Evolutionary conservation across 352 stramenopile genomes (phyloP), one percentile per base, ranked within the genome.

Genomic region (Phytophthora brassicae): DNA sequence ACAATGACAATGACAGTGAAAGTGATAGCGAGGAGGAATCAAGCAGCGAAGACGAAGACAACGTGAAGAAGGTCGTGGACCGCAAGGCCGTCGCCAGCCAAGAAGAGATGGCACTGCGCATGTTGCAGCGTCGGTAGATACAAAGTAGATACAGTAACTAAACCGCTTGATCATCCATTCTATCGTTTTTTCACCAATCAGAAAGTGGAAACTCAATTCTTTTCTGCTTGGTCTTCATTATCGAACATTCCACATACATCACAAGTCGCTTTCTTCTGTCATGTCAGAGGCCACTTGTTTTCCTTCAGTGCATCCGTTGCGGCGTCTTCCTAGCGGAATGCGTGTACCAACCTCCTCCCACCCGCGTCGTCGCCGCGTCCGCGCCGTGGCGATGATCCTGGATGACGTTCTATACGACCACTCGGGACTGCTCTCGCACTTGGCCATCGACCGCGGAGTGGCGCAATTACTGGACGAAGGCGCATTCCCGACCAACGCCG

Each of bases 371-470:
- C 74, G 83, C n/a, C 83, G 83, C 42, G 76, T 95, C 29, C 77
- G 89, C 35, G 86, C 86, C 1, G 69, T 95, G 16, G 80, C 89
- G 35, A 90, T 95, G 74, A 92, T 90, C 64, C 74, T 95, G 20
- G 86, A 95, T 51, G 86, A 95, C 67, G 86, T 95, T 33, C 68
- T 95, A 33, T 95, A 91, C 64, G 84, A 93, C 60, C 86, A 95
- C 65, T 90, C 86, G 45, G 78, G 76, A 12, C 84, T 89, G 56
- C 76, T 95, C 29, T 88, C 81, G 38, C 81, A 90, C 59, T 79
- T 93, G 48, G 84, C 86, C 2, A 87, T 90, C 59, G 84, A 91
- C 47, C 86, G 86, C 36, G 86, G 77, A 28, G 74, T 91, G 45
- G 76, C 84, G 39, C 84, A 93, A 60, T 59, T 95, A 41, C 74